Evolutionary conservation across 2,329 filamentous ascomycete genomes (phyloP).

Genomic region (Metarhizium anisopliae): DNA sequence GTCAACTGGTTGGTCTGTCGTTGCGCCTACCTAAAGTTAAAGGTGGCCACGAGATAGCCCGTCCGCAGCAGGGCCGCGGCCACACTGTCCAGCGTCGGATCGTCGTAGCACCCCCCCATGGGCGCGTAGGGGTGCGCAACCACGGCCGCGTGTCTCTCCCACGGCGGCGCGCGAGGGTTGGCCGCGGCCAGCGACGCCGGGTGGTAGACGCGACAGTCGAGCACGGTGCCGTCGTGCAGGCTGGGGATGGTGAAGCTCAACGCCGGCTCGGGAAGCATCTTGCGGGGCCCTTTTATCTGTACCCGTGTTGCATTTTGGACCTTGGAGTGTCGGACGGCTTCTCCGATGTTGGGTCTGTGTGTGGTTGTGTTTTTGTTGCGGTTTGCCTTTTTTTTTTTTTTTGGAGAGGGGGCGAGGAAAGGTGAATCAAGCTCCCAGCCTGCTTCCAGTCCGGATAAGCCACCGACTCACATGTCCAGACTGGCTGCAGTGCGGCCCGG

Average conservation of each 20-base stretch:
- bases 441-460: no score
- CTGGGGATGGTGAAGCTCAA: conserved; percentile 74
- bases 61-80: conserved; percentile 54
- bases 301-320: not conserved
- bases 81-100: conserved; percentile 63
- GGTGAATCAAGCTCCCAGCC: no score
- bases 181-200: conserved; percentile 37
- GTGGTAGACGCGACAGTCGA: conserved; percentile 81
- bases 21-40: conserved; percentile 70
- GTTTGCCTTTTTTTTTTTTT: no score
- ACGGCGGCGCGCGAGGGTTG: conserved; percentile 24
- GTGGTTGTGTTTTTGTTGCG: no score
- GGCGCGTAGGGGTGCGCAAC: conserved; percentile 88
- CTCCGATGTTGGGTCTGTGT: no score
- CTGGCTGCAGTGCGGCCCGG: no score
- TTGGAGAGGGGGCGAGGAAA: no score
- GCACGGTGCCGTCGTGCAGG: conserved; percentile 63
- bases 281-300: no score
- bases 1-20: no score
- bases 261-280: conserved; percentile 43
- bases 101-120: conserved; percentile 77
- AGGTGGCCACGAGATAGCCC: conserved; percentile 73
- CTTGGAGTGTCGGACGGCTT: no score
- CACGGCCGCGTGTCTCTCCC: conserved; percentile 47
- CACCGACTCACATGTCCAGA: no score